Conservation (phyloP, 208 protist species). For the Leishmania mexicana region DNA sequence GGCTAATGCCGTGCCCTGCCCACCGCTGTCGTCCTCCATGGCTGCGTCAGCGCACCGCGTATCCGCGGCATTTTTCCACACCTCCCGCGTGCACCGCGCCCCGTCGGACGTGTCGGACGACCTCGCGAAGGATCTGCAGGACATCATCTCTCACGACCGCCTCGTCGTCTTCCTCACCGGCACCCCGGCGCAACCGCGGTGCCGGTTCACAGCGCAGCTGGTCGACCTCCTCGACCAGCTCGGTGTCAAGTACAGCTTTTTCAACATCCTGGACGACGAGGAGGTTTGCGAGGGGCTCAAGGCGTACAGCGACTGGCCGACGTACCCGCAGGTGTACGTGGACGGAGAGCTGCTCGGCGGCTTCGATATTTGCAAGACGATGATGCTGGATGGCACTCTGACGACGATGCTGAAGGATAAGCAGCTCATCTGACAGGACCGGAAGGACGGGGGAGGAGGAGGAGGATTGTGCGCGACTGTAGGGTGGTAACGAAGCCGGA, state of each 20-base stretch:
- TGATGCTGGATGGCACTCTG: conserved; percentile 81
- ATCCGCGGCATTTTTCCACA: conserved; percentile 17
- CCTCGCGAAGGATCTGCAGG: conserved; percentile 63
- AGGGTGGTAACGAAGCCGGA: neutral
- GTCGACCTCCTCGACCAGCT: conserved; percentile 82
- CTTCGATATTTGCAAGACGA: conserved; percentile 86
- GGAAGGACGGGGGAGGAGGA: neutral
- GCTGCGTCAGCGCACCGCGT: conserved; percentile 1
- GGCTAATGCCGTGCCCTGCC: neutral
- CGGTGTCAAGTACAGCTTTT: conserved; percentile 80
- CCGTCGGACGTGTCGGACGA: conserved; percentile 53
- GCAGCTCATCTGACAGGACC: conserved; percentile 43
- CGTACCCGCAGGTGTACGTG: conserved; percentile 93
- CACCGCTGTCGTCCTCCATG: neutral
- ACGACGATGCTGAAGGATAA: conserved; percentile 79
- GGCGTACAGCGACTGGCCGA: conserved; percentile 92
- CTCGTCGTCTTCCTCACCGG: conserved; percentile 93
- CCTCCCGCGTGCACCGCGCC: conserved; percentile 26
- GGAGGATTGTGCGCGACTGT: neutral
- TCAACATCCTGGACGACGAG: conserved; percentile 91
- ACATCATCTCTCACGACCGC: conserved; percentile 73
- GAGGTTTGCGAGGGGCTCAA: conserved; percentile 92
- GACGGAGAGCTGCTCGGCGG: conserved; percentile 92
- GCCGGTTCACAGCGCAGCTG: conserved; percentile 88
- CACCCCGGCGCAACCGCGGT: conserved; percentile 80